These are phyloP conservation scores for Myriosclerotinia curreyana DNA, from an alignment of 2,329 filamentous ascomycete genomes.

Conservation along the genomic window DNA sequence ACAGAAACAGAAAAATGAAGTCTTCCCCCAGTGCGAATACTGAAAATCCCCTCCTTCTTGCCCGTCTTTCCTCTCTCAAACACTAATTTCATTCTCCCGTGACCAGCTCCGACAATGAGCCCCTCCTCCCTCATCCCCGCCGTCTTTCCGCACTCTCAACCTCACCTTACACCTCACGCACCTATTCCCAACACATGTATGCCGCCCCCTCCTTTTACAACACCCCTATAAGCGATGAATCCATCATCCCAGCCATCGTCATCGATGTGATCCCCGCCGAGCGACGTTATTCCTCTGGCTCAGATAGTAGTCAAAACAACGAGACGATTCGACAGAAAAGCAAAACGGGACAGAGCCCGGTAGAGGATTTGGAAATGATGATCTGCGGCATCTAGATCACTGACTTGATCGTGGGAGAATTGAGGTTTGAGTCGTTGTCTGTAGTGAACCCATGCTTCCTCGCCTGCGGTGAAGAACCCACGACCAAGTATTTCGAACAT, in stretches of 20 bases:
- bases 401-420: constrained; percentile 39
- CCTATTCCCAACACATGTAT: constrained; percentile 29
- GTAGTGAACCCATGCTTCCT: constrained; percentile 41
- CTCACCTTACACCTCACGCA: constrained; percentile 30
- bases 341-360: constrained; percentile 24
- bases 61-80: not conserved
- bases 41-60: not conserved
- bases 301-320: not conserved
- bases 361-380: constrained; percentile 51
- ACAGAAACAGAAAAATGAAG: not conserved
- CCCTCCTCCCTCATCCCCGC: constrained; percentile 26
- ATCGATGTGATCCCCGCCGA: constrained; percentile 25
- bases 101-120: constrained; percentile 34
- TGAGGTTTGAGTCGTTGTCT: constrained; percentile 42
- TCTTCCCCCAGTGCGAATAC: not conserved
- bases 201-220: constrained; percentile 33
- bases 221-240: constrained; percentile 35
- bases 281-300: not conserved
- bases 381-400: constrained; percentile 40
- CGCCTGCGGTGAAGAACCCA: constrained; percentile 44
- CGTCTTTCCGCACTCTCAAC: constrained; percentile 24
- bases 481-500: constrained; percentile 39
- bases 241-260: constrained; percentile 38
- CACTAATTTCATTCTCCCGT: not conserved
- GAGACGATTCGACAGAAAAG: constrained; percentile 3